phyloP scores from a whole-genome alignment of 2,329 filamentous ascomycete genomes.

The Fusarium sp. region DNA sequence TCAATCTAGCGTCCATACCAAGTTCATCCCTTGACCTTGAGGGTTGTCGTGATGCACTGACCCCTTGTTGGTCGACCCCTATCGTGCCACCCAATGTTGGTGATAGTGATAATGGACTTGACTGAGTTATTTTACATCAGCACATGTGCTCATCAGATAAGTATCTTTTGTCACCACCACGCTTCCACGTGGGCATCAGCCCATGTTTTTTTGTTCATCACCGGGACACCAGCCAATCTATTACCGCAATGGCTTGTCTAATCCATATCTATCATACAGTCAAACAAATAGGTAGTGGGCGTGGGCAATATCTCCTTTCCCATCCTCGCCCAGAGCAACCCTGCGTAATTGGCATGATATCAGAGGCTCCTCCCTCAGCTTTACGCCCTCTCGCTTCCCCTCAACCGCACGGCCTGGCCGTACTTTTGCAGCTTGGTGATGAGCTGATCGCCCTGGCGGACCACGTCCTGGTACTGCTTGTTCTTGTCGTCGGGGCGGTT shows the following conservation, averaged over 20 bases:
- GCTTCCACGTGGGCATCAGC: constrained; percentile 16
- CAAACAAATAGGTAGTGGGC: constrained; percentile 36
- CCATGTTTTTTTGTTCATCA: constrained; percentile 31
- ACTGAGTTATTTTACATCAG: not conserved
- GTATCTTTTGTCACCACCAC: constrained; percentile 18
- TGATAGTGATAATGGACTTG: not conserved
- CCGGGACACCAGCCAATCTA: constrained; percentile 40
- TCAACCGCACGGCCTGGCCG: constrained; percentile 92
- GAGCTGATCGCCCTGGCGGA: constrained; percentile 96
- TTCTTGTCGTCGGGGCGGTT: constrained; percentile 99
- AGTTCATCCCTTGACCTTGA: not conserved
- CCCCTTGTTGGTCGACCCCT: not conserved
- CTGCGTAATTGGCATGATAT: constrained; percentile 22
- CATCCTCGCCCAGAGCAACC: constrained; percentile 8
- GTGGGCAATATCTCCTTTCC: constrained; percentile 23
- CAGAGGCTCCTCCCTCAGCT: not conserved
- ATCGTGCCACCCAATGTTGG: not conserved
- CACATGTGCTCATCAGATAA: not conserved
- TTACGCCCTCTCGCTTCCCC: constrained; percentile 88
- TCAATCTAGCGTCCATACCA: constrained; percentile 32
- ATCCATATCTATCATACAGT: constrained; percentile 48
- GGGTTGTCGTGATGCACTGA: not conserved
- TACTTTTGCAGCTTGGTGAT: constrained; percentile 99
- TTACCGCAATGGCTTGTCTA: constrained; percentile 45
- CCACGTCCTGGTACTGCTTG: constrained; percentile 98